Percentiles rank a stretch among this genome's conserved stretches.
phyloP scores from a whole-genome alignment of 1,284 basidiomycete genomes.

The Fomitiporia mediterranea region DNA sequence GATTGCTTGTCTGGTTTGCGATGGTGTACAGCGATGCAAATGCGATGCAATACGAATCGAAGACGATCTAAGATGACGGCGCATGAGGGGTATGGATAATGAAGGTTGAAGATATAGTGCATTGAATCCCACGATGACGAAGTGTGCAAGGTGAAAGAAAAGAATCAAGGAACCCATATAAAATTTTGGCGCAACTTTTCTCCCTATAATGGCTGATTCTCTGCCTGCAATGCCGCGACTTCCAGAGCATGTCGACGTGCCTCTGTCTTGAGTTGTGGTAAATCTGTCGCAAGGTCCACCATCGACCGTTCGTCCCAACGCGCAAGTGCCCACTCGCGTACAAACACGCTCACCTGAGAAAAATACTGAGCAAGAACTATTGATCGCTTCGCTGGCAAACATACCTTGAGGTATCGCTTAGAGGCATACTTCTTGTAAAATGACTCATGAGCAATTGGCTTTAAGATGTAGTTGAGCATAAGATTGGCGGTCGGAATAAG shows the following conservation, averaged over 20 bases:
- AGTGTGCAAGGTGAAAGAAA: not conserved
- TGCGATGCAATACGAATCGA: slow-evolving; percentile 3
- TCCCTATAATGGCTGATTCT: not conserved
- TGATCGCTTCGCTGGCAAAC: slow-evolving; percentile 17
- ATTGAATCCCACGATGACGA: slow-evolving; percentile 2
- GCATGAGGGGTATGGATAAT: not conserved
- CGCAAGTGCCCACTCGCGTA: slow-evolving; percentile 58
- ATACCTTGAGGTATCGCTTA: slow-evolving; percentile 82
- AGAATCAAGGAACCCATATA: slow-evolving; percentile 3
- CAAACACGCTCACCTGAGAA: slow-evolving; percentile 52
- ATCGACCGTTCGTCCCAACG: slow-evolving; percentile 52
- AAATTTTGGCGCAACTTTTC: not conserved
- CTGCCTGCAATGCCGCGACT: slow-evolving; percentile 5
- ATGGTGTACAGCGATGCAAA: slow-evolving; percentile 6
- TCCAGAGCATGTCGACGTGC: slow-evolving; percentile 13
- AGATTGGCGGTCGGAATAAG: slow-evolving; percentile 85
- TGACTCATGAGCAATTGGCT: slow-evolving; percentile 67
- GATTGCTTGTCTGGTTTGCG: slow-evolving; percentile 10
- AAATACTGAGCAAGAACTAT: not conserved
- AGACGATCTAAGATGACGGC: not conserved
- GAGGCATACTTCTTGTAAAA: slow-evolving; percentile 83
- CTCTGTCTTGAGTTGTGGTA: slow-evolving; percentile 45
- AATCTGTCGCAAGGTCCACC: slow-evolving; percentile 48
- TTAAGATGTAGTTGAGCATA: slow-evolving; percentile 91
- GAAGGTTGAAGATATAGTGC: slow-evolving; percentile 1